Conservation (phyloP, 2,329 filamentous ascomycete species). For the Salinomyces thailandicus region DNA sequence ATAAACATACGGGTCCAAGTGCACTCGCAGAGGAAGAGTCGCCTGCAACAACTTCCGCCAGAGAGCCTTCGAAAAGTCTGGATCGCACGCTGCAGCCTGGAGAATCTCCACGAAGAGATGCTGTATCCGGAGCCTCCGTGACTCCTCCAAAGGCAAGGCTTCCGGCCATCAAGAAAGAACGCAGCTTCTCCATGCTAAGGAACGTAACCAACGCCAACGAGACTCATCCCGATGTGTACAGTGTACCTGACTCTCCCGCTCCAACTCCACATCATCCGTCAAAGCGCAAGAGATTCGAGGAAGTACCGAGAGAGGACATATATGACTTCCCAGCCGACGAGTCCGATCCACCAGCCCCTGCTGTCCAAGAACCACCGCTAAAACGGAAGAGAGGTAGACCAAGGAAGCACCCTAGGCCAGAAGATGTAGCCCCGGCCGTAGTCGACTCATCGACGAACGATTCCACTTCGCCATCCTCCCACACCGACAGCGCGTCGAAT, state of each 20-base stretch:
- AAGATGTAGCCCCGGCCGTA: constrained; percentile 2
- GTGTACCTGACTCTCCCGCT: constrained; percentile 14
- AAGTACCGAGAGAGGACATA: background rate
- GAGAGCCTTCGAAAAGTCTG: background rate
- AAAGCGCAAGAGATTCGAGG: background rate
- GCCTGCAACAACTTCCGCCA: background rate
- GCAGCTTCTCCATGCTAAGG: constrained; percentile 18
- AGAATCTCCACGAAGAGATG: too few species aligned
- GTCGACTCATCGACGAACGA: constrained; percentile 6
- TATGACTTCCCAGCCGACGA: constrained; percentile 1
- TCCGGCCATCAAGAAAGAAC: constrained; percentile 17
- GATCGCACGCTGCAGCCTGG: background rate
- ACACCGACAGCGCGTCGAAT: constrained; percentile 13
- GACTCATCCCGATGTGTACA: constrained; percentile 10
- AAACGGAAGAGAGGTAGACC: constrained; percentile 17
- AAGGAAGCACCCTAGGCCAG: constrained; percentile 10
- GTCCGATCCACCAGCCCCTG: background rate
- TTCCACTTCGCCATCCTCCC: constrained; percentile 15
- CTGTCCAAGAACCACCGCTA: background rate
- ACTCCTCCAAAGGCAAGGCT: constrained; percentile 11
- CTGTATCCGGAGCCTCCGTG: too few species aligned
- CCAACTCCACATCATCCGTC: constrained; percentile 4
- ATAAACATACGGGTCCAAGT: too few species aligned
- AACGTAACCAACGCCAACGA: constrained; percentile 20
- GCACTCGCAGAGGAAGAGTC: too few species aligned